Evolutionary conservation across 176 grass and related monocot species (phyloP).

Genomic region (Musa beccarii): DNA sequence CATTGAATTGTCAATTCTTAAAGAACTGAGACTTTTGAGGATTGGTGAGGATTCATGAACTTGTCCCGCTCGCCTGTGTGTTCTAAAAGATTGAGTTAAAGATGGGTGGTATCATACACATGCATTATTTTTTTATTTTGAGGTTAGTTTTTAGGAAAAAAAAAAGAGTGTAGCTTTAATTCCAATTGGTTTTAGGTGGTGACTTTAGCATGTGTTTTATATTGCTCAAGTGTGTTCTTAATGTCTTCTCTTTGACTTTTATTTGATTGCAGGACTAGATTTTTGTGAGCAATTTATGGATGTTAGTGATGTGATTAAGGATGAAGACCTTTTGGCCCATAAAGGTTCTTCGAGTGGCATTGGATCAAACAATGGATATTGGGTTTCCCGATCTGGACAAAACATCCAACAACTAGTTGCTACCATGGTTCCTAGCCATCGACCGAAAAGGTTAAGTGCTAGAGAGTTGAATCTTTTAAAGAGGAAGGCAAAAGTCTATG

Average conservation of each 20-base stretch:
- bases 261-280: conserved; percentile 75
- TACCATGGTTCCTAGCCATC: conserved; percentile 66
- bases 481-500: conserved; percentile 78
- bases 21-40: too few species aligned
- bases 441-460: conserved; percentile 70
- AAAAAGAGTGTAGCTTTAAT: too few species aligned
- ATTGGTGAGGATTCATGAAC: too few species aligned
- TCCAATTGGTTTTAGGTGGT: too few species aligned
- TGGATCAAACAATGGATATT: conserved; percentile 49
- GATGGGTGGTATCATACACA: too few species aligned
- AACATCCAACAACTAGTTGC: conserved; percentile 95
- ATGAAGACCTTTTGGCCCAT: conserved; percentile 89
- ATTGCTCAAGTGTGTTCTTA: conserved; percentile 1
- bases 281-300: conserved; percentile 99
- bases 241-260: conserved; percentile 7
- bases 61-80: too few species aligned
- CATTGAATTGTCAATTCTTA: too few species aligned
- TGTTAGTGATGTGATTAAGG: conserved; percentile 89
- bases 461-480: conserved; percentile 90
- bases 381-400: conserved; percentile 43
- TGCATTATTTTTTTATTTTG: too few species aligned
- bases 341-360: conserved; percentile 44
- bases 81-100: too few species aligned
- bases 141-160: too few species aligned
- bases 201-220: too few species aligned